These are phyloP conservation scores for Sergeia podlipaevii DNA, from an alignment of 208 protist species.

Conservation along the genomic window DNA sequence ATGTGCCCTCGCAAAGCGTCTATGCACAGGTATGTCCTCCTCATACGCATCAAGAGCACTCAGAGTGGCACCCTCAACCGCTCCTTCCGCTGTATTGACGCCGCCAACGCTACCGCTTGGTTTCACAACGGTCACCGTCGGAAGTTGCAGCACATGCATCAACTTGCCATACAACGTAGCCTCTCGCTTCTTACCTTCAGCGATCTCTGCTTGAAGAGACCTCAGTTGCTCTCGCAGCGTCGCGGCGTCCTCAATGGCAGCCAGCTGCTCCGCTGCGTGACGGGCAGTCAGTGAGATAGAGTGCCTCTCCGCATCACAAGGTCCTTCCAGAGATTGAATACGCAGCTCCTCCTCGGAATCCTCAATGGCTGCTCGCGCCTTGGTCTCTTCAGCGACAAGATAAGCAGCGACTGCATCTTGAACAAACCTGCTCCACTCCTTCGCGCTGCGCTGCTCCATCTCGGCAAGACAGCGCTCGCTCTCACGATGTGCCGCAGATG, in stretches of 20 bases:
- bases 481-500: no score
- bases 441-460: no score
- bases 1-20: constrained; percentile 75
- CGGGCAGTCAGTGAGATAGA: no score
- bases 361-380: no score
- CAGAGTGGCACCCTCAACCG: neutral
- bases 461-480: no score
- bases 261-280: neutral
- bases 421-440: no score
- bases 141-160: constrained; percentile 39
- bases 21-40: constrained; percentile 62
- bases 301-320: no score
- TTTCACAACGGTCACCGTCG: constrained; percentile 40
- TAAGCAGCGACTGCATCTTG: no score
- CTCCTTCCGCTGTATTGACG: neutral
- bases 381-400: no score
- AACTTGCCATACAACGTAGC: constrained; percentile 42
- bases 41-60: neutral
- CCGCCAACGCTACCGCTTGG: neutral
- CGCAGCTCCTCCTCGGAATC: no score
- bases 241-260: neutral
- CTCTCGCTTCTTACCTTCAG: constrained; percentile 13
- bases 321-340: no score
- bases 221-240: neutral
- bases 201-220: constrained; percentile 1